These are phyloP conservation scores for Metschnikowia reukaufii DNA, from an alignment of 805 yeast genomes.

Conservation along the genomic window DNA sequence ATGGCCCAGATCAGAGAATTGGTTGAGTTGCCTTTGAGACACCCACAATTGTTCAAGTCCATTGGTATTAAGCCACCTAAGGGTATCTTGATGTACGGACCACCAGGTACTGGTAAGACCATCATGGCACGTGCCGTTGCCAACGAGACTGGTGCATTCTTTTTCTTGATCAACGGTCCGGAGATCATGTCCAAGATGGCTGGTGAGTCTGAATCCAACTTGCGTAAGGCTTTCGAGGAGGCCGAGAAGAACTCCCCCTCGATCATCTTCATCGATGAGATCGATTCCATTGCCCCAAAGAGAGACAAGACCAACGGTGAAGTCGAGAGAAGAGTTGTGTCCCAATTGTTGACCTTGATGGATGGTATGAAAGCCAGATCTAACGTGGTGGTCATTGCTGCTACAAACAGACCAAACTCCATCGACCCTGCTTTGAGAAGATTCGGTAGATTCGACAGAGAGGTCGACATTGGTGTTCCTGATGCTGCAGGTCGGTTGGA, in stretches of 20 bases:
- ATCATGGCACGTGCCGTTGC: slow-evolving; percentile 99
- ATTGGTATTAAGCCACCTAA: slow-evolving; percentile 99
- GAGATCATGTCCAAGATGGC: slow-evolving; percentile 99
- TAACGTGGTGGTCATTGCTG: slow-evolving; percentile 97
- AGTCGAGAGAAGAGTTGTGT: slow-evolving; percentile 98
- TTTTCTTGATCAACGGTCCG: slow-evolving; percentile 97
- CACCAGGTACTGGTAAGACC: slow-evolving; percentile 99
- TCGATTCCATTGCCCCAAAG: slow-evolving; percentile 98
- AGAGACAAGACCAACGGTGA: slow-evolving; percentile 99
- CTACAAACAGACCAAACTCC: slow-evolving; percentile 86
- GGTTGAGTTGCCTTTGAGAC: slow-evolving; percentile 97
- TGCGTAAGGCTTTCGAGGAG: slow-evolving; percentile 98
- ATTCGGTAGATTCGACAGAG: slow-evolving; percentile 84
- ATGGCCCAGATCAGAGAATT: slow-evolving; percentile 99
- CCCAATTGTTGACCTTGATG: slow-evolving; percentile 95
- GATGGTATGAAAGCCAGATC: slow-evolving; percentile 99
- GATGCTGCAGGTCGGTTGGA: slow-evolving; percentile 98
- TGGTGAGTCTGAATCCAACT: slow-evolving; percentile 96
- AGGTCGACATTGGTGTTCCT: slow-evolving; percentile 88
- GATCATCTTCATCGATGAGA: slow-evolving; percentile 96
- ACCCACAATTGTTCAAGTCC: slow-evolving; percentile 95
- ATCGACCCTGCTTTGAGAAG: slow-evolving; percentile 85
- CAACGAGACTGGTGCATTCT: slow-evolving; percentile 98
- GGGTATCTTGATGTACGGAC: slow-evolving; percentile 97
- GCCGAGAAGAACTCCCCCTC: slow-evolving; percentile 99